These are phyloP conservation scores for Cutaneotrichosporon mucoides DNA, from an alignment of 1,284 basidiomycete genomes.

Conservation along the genomic window DNA sequence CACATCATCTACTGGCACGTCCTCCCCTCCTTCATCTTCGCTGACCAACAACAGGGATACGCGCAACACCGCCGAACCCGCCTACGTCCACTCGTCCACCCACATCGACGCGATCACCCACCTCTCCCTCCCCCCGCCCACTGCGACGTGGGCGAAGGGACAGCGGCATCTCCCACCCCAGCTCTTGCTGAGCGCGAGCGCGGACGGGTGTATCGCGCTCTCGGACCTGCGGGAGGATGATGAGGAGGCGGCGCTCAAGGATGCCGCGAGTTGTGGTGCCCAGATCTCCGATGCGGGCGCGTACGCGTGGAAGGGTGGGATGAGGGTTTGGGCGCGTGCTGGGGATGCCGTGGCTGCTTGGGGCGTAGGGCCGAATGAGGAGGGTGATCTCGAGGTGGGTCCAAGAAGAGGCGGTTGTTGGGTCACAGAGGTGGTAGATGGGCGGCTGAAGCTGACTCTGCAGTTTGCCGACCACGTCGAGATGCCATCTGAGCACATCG, in stretches of 20 bases:
- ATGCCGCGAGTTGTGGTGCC: slow-evolving; percentile 16
- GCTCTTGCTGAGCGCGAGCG: slow-evolving; percentile 51
- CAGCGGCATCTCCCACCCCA: slow-evolving; percentile 27
- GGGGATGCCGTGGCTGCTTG: slow-evolving; percentile 44
- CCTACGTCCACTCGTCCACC: slow-evolving; percentile 51
- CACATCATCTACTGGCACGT: slow-evolving; percentile 48
- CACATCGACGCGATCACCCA: slow-evolving; percentile 55
- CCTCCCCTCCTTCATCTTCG: slow-evolving; percentile 38
- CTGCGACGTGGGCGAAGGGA: slow-evolving; percentile 30
- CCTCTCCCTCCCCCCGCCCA: slow-evolving; percentile 50
- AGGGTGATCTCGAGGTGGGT: slow-evolving; percentile 41
- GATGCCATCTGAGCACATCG: slow-evolving; percentile 31
- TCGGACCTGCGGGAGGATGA: slow-evolving; percentile 51
- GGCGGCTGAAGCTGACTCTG: neutral
- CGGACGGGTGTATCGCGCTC: slow-evolving; percentile 52
- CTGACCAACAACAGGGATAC: slow-evolving; percentile 47
- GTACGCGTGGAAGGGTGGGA: slow-evolving; percentile 27
- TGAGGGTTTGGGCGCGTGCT: slow-evolving; percentile 47
- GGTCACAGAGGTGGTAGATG: too few relatives aligned
- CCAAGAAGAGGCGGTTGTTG: neutral
- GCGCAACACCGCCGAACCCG: slow-evolving; percentile 40
- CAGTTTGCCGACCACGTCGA: slow-evolving; percentile 35
- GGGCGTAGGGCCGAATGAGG: slow-evolving; percentile 25
- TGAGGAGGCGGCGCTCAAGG: slow-evolving; percentile 52
- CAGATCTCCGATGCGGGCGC: slow-evolving; percentile 36